Percentiles rank a stretch among this genome's conserved stretches.
phyloP scores from a whole-genome alignment of 306 rosid species.

The Quercus engelmannii region DNA sequence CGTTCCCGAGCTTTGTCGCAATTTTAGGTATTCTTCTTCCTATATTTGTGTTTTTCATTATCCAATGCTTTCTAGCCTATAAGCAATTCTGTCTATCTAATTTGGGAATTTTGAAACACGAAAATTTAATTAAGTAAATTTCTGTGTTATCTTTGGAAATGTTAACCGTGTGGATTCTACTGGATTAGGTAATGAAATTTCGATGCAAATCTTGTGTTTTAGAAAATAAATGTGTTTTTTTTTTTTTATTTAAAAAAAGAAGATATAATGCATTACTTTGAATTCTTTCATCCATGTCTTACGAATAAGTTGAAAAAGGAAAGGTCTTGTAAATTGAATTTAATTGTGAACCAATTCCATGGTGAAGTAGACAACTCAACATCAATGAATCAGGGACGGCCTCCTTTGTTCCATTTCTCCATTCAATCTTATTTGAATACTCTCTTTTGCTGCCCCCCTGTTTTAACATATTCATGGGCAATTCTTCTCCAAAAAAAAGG shows the following conservation, averaged over 20 bases:
- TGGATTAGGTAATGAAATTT: neutral
- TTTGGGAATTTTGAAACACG: neutral
- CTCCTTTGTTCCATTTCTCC: neutral
- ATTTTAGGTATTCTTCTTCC: constrained; percentile 62
- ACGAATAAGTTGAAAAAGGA: neutral
- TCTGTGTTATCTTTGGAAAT: neutral
- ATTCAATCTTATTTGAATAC: neutral
- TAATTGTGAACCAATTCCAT: neutral
- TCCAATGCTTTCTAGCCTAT: neutral
- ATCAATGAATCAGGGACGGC: neutral
- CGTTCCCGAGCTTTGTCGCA: constrained; percentile 90
- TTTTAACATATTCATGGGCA: neutral
- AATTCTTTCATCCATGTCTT: neutral
- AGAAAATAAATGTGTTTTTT: too few species aligned
- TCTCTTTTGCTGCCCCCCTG: neutral
- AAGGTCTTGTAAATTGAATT: neutral
- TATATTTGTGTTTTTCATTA: neutral
- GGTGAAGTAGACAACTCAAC: neutral
- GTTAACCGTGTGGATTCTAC: neutral
- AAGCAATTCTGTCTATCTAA: neutral
- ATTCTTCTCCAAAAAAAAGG: neutral
- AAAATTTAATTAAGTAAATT: neutral
- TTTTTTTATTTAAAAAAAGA: too few species aligned
- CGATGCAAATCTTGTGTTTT: too few species aligned
- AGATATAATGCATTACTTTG: neutral